phyloP scores from a whole-genome alignment of 1,284 basidiomycete genomes.

The Peniophora sp. region DNA sequence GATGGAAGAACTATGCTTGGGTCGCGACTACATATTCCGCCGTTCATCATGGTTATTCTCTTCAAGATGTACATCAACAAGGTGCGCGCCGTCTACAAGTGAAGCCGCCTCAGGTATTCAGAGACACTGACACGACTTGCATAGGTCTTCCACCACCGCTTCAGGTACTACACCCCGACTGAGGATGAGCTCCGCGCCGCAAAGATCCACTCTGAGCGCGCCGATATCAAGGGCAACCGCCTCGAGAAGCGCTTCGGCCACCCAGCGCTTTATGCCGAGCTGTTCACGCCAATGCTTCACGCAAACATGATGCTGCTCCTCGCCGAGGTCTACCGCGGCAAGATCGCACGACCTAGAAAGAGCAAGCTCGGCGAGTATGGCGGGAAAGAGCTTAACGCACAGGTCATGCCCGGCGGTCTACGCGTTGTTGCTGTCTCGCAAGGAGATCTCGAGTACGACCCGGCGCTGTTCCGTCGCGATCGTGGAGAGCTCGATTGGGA shows the following conservation, averaged over 20 bases:
- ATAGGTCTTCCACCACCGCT: slow-evolving; percentile 49
- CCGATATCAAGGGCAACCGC: slow-evolving; percentile 61
- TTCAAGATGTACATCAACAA: slow-evolving; percentile 82
- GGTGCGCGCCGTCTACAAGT: slow-evolving; percentile 14
- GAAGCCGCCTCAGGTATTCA: neutral
- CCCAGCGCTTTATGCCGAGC: slow-evolving; percentile 69
- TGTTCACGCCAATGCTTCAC: slow-evolving; percentile 86
- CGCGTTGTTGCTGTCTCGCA: slow-evolving; percentile 70
- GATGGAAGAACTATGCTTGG: slow-evolving; percentile 69
- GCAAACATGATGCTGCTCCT: slow-evolving; percentile 77
- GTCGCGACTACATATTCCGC: slow-evolving; percentile 66
- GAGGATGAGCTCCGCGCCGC: slow-evolving; percentile 64
- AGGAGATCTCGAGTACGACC: slow-evolving; percentile 72
- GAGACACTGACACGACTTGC: neutral
- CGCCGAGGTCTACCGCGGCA: slow-evolving; percentile 66
- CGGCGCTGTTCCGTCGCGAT: slow-evolving; percentile 63
- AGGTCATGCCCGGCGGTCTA: slow-evolving; percentile 65
- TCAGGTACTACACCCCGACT: slow-evolving; percentile 74
- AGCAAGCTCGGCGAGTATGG: slow-evolving; percentile 67
- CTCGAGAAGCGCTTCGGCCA: slow-evolving; percentile 83
- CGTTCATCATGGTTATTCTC: slow-evolving; percentile 62
- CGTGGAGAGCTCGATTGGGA: slow-evolving; percentile 80
- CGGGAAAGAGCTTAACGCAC: slow-evolving; percentile 64
- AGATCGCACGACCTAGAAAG: slow-evolving; percentile 42
- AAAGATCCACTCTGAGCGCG: slow-evolving; percentile 63